Evolutionary conservation across 331 rosid species (phyloP), one percentile per base, ranked within the genome.

Genomic region (Quercus phellos): DNA sequence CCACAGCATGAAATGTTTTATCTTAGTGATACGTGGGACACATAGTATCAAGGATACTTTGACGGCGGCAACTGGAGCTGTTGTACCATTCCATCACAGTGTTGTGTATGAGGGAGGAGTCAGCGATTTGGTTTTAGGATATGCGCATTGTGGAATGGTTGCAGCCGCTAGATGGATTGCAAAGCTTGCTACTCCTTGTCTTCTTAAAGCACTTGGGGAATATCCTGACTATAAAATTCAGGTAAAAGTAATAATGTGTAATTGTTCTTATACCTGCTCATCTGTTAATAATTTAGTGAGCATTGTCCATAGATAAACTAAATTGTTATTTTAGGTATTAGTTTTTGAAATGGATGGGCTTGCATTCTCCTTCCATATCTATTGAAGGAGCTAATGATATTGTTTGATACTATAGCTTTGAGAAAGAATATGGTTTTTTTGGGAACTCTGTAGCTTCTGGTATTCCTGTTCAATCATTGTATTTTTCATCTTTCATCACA

Each of bases 151-250:
- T 86, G 99, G 98, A 80, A 94, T 94, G 98, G 94, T 87, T 77
- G 99, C 99, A 34, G 99, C 99, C 53, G 98, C 99, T 77, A 90
- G 98, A 69, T 94, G 99, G 98, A 94, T 94, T 73, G 96, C 96
- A 21, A 91, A 87, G 85, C 88, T 92, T 5, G 90, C 93, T 18
- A 87, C 91, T 78, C 98, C 97, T 51, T 90, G 97, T 79, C 92
- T 94, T 64, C 59, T 90, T 78, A 86, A 88, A 76, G 94, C 93
- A 22, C 92, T 90, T 79, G 79, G 66, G 14, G 77, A 81, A 43
- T 85, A 79, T 84, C 91, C 97, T 79, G 83, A 77, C 72, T 94
- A 88, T 82, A 71, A 94, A 79, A 80, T 94, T 42, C 90, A 90
- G 97, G 98, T 92, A 84, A 71, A 46, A 53, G 69, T 51, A 24